Evolutionary conservation across 805 yeast species (phyloP), one percentile per base, ranked within the genome.

Genomic region (Wickerhamiella shivajii): DNA sequence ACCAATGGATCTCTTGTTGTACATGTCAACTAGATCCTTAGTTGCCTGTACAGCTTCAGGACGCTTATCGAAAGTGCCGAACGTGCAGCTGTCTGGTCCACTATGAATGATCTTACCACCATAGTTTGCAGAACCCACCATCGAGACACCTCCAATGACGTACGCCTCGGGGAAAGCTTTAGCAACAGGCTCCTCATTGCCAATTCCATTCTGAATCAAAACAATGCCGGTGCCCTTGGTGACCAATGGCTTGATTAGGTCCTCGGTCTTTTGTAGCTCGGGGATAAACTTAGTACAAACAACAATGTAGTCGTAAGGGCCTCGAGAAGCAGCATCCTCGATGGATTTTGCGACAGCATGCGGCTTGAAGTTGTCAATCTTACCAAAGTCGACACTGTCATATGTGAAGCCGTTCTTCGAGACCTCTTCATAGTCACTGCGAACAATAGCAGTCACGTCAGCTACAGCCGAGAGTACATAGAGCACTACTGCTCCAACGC

Each of bases 401-500:
- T 77, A 66, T 21, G 61, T 59, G 51, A 64, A 76, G 1, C 90
- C 90, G 2, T 59, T 47, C 24, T 59, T 50, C 15, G 44, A 39
- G 20, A 76, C 73, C 21, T 51, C 52, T 3, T 67, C 66, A 52
- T 72, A 77, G 44, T 73, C 77, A 17, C 81, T 67, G 49, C 90
- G 64, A 3, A 74, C 65, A 4, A 76, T 77, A 10, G 71, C 58
- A 2, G 83, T 69, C 9, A 77, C 73, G 16, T 60, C 59, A 7
- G 70, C 61, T 27, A 59, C 52, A 0, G 65, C 69, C 27, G 64
- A 59, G 20, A 81, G 59, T 0, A 78, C 69, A 31, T 74, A 64
- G 0, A 92, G 80, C 2, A 77, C 74, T 21, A 81, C 68, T 12
- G 81, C 66, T 23, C 94, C 94, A 8, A 81, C 90, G 24, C 93